Evolutionary conservation across 148 eudicot species (phyloP).

Genomic region (Vaccinium myrtillus): DNA sequence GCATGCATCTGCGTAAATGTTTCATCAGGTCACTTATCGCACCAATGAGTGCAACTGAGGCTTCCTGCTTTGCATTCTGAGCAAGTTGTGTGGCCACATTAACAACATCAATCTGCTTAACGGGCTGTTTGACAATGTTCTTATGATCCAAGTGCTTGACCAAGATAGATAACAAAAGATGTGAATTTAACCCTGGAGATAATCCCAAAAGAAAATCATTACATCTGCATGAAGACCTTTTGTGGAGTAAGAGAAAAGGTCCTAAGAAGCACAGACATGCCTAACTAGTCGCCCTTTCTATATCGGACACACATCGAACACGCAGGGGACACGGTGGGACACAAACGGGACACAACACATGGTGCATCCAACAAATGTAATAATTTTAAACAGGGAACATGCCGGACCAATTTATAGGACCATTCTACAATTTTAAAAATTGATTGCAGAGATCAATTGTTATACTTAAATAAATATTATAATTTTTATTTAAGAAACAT

Average conservation of each 20-base stretch:
- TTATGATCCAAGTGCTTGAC: constrained; percentile 89
- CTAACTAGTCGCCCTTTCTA: background rate
- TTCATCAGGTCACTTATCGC: constrained; percentile 69
- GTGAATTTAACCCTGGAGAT: constrained; percentile 57
- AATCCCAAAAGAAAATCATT: background rate
- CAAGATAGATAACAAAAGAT: constrained; percentile 63
- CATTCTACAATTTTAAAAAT: background rate
- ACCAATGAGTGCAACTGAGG: constrained; percentile 64
- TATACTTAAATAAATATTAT: background rate
- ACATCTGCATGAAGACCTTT: background rate
- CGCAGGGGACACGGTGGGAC: background rate
- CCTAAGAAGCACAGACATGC: background rate
- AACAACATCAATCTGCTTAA: constrained; percentile 61
- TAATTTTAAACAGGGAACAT: background rate
- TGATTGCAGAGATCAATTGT: background rate
- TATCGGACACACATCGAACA: background rate
- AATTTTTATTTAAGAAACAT: background rate
- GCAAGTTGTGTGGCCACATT: constrained; percentile 60
- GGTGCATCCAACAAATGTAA: background rate
- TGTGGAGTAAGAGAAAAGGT: background rate
- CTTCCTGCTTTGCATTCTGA: constrained; percentile 50
- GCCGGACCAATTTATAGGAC: background rate
- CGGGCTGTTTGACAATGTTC: constrained; percentile 63
- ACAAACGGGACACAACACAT: background rate
- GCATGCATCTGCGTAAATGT: constrained; percentile 79